phyloP scores from a whole-genome alignment of 768 basidiomycete genomes.

The Suillus tomentosus region DNA sequence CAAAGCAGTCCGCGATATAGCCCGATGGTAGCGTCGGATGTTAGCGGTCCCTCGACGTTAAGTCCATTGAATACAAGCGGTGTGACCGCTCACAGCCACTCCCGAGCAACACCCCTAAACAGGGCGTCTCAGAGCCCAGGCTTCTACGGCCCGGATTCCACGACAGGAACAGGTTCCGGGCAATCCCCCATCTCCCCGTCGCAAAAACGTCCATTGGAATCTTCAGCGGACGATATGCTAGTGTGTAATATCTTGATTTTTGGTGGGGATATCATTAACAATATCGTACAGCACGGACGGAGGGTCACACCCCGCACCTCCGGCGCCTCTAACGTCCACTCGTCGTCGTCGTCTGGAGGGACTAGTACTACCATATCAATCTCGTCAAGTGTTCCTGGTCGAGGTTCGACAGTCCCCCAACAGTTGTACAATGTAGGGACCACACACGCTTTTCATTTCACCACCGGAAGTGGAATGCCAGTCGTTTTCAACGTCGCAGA shows the following conservation, averaged over 20 bases:
- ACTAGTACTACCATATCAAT: background rate
- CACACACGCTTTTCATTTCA: constrained; percentile 10
- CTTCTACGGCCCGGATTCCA: background rate
- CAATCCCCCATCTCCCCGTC: constrained; percentile 22
- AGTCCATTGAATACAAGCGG: constrained; percentile 8
- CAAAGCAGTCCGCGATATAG: background rate
- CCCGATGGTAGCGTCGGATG: constrained; percentile 3
- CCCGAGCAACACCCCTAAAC: constrained; percentile 19
- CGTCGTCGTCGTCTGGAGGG: constrained; percentile 7
- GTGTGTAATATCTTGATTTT: constrained; percentile 18
- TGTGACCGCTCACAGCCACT: constrained; percentile 22
- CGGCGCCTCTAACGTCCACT: constrained; percentile 17
- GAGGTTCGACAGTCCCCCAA: constrained; percentile 29
- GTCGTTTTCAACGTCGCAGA: constrained; percentile 61
- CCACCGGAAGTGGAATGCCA: constrained; percentile 43
- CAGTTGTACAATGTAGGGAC: constrained; percentile 22
- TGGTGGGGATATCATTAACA: constrained; percentile 21
- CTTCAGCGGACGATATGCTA: constrained; percentile 11
- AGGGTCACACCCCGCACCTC: constrained; percentile 22
- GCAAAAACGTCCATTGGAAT: constrained; percentile 19
- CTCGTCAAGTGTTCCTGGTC: constrained; percentile 10
- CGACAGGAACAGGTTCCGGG: constrained; percentile 16
- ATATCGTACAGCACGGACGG: constrained; percentile 18
- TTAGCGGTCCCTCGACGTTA: constrained; percentile 15
- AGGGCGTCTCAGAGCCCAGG: constrained; percentile 13